Evolutionary conservation across 768 basidiomycete genomes (phyloP).

Genomic region (Boletellus emodensis): DNA sequence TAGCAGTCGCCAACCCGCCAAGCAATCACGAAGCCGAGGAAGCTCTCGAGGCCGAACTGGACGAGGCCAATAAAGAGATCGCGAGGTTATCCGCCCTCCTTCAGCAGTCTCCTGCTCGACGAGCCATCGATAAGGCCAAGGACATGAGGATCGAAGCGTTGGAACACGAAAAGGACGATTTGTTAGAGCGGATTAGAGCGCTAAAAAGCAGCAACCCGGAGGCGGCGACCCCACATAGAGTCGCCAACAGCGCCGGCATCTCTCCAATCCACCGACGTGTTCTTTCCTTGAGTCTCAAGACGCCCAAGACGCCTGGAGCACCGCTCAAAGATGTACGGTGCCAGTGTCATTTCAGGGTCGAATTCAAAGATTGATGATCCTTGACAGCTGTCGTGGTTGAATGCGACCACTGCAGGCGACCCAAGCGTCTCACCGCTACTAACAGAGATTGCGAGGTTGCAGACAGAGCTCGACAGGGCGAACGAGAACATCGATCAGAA

Average conservation of each 20-base stretch:
- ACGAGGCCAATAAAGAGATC: constrained; percentile 72
- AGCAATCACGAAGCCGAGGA: constrained; percentile 54
- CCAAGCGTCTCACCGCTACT: constrained; percentile 58
- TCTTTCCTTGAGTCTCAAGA: constrained; percentile 60
- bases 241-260: constrained; percentile 53
- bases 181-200: constrained; percentile 65
- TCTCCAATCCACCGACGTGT: constrained; percentile 78
- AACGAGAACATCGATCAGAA: constrained; percentile 88
- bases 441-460: constrained; percentile 68
- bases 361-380: constrained; percentile 6
- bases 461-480: constrained; percentile 70
- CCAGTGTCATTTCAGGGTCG: not conserved
- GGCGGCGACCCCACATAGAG: constrained; percentile 54
- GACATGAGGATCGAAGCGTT: constrained; percentile 73
- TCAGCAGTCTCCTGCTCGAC: constrained; percentile 68
- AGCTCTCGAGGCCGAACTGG: constrained; percentile 70
- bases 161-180: constrained; percentile 71
- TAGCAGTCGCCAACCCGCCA: constrained; percentile 16
- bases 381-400: constrained; percentile 67
- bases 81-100: constrained; percentile 63
- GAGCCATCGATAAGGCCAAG: constrained; percentile 73
- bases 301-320: constrained; percentile 74
- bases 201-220: constrained; percentile 51
- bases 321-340: constrained; percentile 69
- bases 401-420: constrained; percentile 52